Evolutionary conservation across 2,329 filamentous ascomycete species (phyloP).

Genomic region (Coniochaeta hoffmannii): DNA sequence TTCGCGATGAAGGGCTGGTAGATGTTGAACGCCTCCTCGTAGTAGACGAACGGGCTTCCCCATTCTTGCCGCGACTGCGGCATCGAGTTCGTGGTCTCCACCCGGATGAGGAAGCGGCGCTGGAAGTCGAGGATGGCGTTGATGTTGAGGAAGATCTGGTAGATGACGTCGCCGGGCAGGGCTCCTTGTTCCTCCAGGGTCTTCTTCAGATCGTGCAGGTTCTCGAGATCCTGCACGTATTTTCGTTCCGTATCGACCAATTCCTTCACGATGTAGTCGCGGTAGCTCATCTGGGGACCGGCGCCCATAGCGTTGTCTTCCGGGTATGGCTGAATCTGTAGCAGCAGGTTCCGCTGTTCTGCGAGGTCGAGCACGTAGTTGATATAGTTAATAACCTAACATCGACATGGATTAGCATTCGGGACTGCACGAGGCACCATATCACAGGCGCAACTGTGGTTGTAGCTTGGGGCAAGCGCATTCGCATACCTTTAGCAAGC

Average conservation of each 20-base stretch:
- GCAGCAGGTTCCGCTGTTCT: conserved; percentile 67
- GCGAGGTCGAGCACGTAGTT: conserved; percentile 87
- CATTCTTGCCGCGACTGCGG: conserved; percentile 74
- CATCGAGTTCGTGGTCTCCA: conserved; percentile 90
- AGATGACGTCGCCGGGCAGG: conserved; percentile 81
- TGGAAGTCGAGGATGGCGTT: conserved; percentile 94
- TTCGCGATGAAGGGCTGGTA: conserved; percentile 98
- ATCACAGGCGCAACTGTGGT: background rate
- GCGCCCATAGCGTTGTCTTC: conserved; percentile 46
- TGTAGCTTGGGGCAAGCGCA: conserved; percentile 15
- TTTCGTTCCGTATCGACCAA: conserved; percentile 92
- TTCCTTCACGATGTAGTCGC: conserved; percentile 86
- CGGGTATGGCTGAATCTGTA: conserved; percentile 49
- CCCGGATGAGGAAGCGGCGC: conserved; percentile 85
- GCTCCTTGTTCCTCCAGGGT: conserved; percentile 80
- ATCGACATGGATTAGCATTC: conserved; percentile 4
- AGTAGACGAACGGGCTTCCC: conserved; percentile 83
- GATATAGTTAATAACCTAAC: conserved; percentile 80
- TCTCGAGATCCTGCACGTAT: conserved; percentile 95
- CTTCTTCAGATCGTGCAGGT: conserved; percentile 87
- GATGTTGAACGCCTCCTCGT: conserved; percentile 82
- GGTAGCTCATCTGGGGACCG: conserved; percentile 61
- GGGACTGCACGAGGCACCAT: background rate
- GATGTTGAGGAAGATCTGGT: conserved; percentile 94
- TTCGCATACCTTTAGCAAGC: conserved; percentile 78